A percentile compares a stretch with the other conserved stretches of the same genome.
phyloP scores from a whole-genome alignment of 495 filamentous ascomycete genomes.

The Aspergillus saccharolyticus region DNA sequence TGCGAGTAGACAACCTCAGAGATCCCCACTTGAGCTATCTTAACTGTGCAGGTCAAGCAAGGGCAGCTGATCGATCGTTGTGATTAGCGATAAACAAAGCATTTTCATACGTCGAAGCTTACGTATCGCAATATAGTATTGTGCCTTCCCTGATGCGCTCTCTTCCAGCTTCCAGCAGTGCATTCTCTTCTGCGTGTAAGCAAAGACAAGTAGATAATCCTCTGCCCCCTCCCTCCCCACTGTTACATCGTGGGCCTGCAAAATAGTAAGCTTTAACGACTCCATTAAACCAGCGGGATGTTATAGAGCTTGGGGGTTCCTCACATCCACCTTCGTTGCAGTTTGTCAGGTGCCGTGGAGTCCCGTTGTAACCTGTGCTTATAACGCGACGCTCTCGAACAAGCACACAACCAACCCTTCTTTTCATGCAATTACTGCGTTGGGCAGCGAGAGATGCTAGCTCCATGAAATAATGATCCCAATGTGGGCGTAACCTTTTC shows the following conservation, averaged over 20 bases:
- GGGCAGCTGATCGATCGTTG: conserved; percentile 56
- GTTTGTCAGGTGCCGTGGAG: conserved; percentile 77
- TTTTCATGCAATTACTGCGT: conserved; percentile 96
- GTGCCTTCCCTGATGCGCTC: conserved; percentile 77
- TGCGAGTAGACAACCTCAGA: conserved; percentile 91
- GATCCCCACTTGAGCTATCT: conserved; percentile 94
- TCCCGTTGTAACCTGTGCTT: conserved; percentile 97
- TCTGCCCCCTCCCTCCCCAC: conserved; percentile 60
- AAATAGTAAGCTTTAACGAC: conserved; percentile 7
- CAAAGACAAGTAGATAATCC: conserved; percentile 84
- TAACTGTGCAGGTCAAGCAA: conserved; percentile 97
- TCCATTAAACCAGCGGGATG: conserved; percentile 39
- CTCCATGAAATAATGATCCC: conserved; percentile 98
- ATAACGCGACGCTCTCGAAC: conserved; percentile 84
- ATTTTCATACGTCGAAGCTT: conserved; percentile 17
- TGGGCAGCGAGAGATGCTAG: conserved; percentile 87
- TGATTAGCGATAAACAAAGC: conserved; percentile 1
- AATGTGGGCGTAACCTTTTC: conserved; percentile 79
- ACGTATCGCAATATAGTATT: conserved; percentile 90
- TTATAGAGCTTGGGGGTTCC: conserved; percentile 12
- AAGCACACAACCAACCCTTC: conserved; percentile 91
- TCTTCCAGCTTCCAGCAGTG: conserved; percentile 85
- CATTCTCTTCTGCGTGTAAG: conserved; percentile 96
- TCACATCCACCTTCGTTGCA: conserved; percentile 93
- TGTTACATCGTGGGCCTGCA: conserved; percentile 72